Evolutionary conservation across 176 grass and related monocot genomes (phyloP).

Genomic region (Stipa capillata): DNA sequence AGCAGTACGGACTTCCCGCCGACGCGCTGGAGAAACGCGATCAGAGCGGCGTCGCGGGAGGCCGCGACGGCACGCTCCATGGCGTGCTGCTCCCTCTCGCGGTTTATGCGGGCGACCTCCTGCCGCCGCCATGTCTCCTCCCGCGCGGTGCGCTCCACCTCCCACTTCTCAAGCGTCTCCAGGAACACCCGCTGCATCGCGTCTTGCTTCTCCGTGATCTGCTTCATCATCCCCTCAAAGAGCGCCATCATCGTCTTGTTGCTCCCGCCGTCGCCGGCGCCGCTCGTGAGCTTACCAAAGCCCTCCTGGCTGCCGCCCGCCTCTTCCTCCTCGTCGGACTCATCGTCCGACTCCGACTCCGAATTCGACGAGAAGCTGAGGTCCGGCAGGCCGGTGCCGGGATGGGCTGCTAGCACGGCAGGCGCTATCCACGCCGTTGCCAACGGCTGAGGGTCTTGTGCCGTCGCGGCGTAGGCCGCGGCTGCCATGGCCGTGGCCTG

Average conservation of each 20-base stretch:
- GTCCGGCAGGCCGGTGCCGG: slow-evolving; percentile 22
- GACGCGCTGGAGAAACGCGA: slow-evolving; percentile 74
- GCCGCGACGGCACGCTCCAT: slow-evolving; percentile 63
- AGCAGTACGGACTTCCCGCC: slow-evolving; percentile 22
- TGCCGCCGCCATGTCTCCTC: slow-evolving; percentile 79
- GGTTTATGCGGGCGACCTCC: slow-evolving; percentile 59
- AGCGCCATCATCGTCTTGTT: slow-evolving; percentile 51
- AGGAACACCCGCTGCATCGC: slow-evolving; percentile 64
- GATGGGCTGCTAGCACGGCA: background rate
- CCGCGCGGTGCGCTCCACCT: slow-evolving; percentile 61
- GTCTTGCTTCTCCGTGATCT: slow-evolving; percentile 76
- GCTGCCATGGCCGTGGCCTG: background rate
- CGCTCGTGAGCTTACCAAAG: background rate
- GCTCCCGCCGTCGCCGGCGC: background rate
- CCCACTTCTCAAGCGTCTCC: slow-evolving; percentile 62
- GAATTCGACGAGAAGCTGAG: slow-evolving; percentile 54
- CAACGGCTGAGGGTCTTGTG: background rate
- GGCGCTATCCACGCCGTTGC: slow-evolving; percentile 3
- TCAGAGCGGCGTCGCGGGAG: slow-evolving; percentile 61
- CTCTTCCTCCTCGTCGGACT: slow-evolving; percentile 11
- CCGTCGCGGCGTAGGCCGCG: background rate
- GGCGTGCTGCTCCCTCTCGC: slow-evolving; percentile 55
- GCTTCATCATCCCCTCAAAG: slow-evolving; percentile 64
- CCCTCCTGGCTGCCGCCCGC: slow-evolving; percentile 22
- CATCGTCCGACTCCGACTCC: slow-evolving; percentile 38